Conservation (phyloP, 1,284 basidiomycete genomes). For the Rhodotorula sp. region DNA sequence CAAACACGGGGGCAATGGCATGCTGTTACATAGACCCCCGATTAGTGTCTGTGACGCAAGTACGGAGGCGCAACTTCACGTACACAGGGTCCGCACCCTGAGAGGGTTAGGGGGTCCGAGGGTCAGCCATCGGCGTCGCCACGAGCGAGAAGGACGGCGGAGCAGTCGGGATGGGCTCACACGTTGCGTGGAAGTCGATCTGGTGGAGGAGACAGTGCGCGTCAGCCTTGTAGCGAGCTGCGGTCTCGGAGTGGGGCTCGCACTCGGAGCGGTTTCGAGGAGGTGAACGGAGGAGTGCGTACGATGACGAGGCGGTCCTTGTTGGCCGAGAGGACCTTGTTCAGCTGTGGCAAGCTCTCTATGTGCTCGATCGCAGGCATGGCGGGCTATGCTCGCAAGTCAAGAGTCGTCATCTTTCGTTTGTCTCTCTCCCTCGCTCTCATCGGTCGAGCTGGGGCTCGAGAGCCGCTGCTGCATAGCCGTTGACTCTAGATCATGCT, state of each 20-base stretch:
- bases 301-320: constrained; percentile 32
- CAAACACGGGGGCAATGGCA: constrained; percentile 38
- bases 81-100: constrained; percentile 38
- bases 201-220: not conserved
- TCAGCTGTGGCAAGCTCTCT: constrained; percentile 12
- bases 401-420: not conserved
- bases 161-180: not conserved
- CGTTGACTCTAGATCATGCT: not conserved
- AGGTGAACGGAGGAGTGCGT: not conserved
- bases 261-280: not conserved
- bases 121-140: not conserved
- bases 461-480: too few species aligned
- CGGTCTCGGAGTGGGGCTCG: not conserved
- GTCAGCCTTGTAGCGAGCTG: not conserved
- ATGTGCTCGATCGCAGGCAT: constrained; percentile 32
- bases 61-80: not conserved
- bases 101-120: not conserved
- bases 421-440: not conserved
- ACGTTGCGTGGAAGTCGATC: constrained; percentile 38
- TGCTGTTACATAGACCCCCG: constrained; percentile 14
- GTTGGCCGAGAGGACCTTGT: constrained; percentile 26
- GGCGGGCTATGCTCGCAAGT: not conserved
- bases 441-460: too few species aligned
- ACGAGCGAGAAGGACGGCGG: not conserved
- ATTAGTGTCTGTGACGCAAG: too few species aligned